Evolutionary conservation across 257 asterid species (phyloP).

Genomic region (Verbascum thapsus): DNA sequence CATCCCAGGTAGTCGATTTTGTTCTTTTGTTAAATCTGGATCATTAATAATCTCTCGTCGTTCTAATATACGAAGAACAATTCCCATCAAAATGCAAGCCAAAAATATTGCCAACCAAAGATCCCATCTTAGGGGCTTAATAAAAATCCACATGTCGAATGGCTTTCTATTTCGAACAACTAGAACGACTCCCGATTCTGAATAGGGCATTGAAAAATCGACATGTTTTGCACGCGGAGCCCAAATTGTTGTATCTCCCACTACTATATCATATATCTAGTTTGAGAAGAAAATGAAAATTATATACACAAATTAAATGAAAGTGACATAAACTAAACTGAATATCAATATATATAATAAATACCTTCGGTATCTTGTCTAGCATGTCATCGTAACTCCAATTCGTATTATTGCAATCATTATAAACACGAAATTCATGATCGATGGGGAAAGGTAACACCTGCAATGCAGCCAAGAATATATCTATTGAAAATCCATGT

Average conservation of each 20-base stretch:
- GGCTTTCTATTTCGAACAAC: constrained; percentile 37
- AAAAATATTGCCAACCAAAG: constrained; percentile 40
- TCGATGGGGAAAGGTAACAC: constrained; percentile 38
- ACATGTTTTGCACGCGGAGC: constrained; percentile 35
- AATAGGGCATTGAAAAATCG: constrained; percentile 46
- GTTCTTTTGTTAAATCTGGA: constrained; percentile 21
- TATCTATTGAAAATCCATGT: constrained; percentile 56
- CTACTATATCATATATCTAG: constrained; percentile 50
- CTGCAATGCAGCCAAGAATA: constrained; percentile 42
- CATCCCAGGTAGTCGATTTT: constrained; percentile 22
- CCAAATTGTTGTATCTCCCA: constrained; percentile 49
- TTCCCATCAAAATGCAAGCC: constrained; percentile 41
- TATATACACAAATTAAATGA: not conserved
- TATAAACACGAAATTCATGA: constrained; percentile 29
- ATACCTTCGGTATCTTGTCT: constrained; percentile 42
- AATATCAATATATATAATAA: too few species aligned
- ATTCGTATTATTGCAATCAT: constrained; percentile 30
- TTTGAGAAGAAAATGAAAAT: not conserved
- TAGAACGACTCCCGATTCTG: constrained; percentile 44
- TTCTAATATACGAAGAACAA: constrained; percentile 39
- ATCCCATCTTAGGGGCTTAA: constrained; percentile 41
- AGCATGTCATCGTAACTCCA: constrained; percentile 46
- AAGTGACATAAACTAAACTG: not conserved
- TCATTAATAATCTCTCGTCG: not conserved
- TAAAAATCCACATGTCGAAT: constrained; percentile 38